Evolutionary conservation across 768 basidiomycete species (phyloP).

Genomic region (Austroboletus festivus): DNA sequence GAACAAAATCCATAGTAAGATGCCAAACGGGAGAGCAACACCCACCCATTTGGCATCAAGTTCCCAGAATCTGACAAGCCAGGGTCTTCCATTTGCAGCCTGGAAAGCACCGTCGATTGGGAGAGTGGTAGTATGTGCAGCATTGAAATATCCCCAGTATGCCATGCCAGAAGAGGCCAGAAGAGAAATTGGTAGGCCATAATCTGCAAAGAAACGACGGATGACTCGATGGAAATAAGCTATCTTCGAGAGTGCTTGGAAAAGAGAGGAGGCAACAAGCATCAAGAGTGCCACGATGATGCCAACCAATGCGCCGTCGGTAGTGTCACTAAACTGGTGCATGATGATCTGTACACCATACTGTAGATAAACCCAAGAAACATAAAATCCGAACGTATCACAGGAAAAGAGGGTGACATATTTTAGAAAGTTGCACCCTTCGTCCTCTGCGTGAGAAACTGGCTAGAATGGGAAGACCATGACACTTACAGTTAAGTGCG

Average conservation of each 20-base stretch:
- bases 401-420: conserved; percentile 90
- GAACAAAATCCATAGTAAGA: conserved; percentile 86
- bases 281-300: conserved; percentile 77
- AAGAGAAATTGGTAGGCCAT: conserved; percentile 88
- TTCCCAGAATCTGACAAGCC: conserved; percentile 89
- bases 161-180: conserved; percentile 73
- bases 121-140: conserved; percentile 57
- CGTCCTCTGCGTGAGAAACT: neutral
- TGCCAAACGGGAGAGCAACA: conserved; percentile 84
- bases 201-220: conserved; percentile 76
- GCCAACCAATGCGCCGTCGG: conserved; percentile 54
- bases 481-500: conserved; percentile 61
- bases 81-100: conserved; percentile 67
- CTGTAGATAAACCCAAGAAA: conserved; percentile 86
- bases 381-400: conserved; percentile 92
- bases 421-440: conserved; percentile 80
- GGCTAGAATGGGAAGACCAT: neutral
- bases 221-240: conserved; percentile 70
- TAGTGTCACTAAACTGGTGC: conserved; percentile 52
- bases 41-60: conserved; percentile 87
- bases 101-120: conserved; percentile 68
- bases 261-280: conserved; percentile 71
- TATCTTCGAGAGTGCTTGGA: conserved; percentile 61
- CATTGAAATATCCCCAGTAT: conserved; percentile 80
- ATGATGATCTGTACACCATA: conserved; percentile 85